Evolutionary conservation across 352 stramenopile genomes (phyloP), one percentile per base, ranked within the genome.

Genomic region (Globisporangium viniferum): DNA sequence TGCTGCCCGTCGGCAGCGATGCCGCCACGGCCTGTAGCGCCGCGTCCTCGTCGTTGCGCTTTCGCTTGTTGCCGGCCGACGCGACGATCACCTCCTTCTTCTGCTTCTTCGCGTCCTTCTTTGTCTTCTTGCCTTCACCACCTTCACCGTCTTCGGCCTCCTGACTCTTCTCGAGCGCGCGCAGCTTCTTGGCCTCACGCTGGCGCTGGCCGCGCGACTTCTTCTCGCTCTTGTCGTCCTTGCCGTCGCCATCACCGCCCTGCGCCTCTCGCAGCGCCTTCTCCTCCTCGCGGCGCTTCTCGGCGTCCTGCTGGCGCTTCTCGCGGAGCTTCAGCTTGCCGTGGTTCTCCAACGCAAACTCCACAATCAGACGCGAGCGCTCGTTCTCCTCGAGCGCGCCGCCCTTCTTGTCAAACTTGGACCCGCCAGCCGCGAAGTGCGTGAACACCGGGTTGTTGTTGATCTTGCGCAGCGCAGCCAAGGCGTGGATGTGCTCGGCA

Each of bases 371-470:
- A 1, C 90, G 84, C 27, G 89, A 89, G 57, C 92, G 91, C 35
- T 86, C 78, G 41, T 68, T 64, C 22, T 84, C 80, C 46, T 89
- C 79, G 24, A 72, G 60, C 24, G 76, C 69, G 14, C 74, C 73
- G 36, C 75, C 69, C 67, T 69, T 75, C 48, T 77, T 67, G 44
- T 78, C 78, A 54, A 67, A 59, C 31, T 76, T 77, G 31, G 65
- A 46, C 33, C 56, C 60, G 3, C 90, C 88, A 2, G 85, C 85
- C 6, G 89, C 86, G 36, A 83, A 76, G 35, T 75, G 72, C 46
- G 80, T 86, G 73, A 97, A 99, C 54, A 84, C 75, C 0, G 96
- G 90, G 79, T 99, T 99, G 80, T 99, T 99, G 79, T 99, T 99
- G 44, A 99, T 73, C 62, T 96, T 78, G 27, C 97, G 90, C 46